Evolutionary conservation across 2,329 filamentous ascomycete genomes (phyloP).

Genomic region (Cadophora sp.): DNA sequence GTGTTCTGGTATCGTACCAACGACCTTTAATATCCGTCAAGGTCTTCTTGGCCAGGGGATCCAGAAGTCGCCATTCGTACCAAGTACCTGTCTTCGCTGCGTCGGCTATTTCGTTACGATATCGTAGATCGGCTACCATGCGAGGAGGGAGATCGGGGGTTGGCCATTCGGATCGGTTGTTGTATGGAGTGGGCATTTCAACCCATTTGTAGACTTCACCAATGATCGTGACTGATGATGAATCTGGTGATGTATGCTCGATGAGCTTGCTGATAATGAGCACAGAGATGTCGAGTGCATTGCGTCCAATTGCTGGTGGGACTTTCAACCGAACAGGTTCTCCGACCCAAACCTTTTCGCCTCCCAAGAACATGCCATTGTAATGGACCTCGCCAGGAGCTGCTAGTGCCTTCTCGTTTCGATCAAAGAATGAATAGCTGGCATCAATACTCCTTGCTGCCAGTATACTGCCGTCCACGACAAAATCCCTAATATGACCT

Average conservation of each 20-base stretch:
- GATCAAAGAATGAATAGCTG: constrained; percentile 59
- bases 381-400: constrained; percentile 52
- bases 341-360: constrained; percentile 65
- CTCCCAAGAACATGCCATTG: constrained; percentile 61
- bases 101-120: constrained; percentile 57
- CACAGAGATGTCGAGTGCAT: constrained; percentile 50
- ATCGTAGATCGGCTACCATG: constrained; percentile 44
- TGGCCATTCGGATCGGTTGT: constrained; percentile 46
- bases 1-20: constrained; percentile 63
- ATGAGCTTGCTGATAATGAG: constrained; percentile 50
- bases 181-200: constrained; percentile 46
- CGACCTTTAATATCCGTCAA: constrained; percentile 61
- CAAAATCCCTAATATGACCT: constrained; percentile 53
- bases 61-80: constrained; percentile 43
- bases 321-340: constrained; percentile 59
- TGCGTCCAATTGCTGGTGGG: constrained; percentile 30
- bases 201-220: constrained; percentile 60
- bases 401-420: constrained; percentile 48
- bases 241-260: constrained; percentile 37
- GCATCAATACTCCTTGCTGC: constrained; percentile 61
- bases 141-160: constrained; percentile 55
- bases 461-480: constrained; percentile 63
- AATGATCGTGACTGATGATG: constrained; percentile 48
- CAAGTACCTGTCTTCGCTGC: constrained; percentile 37
- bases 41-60: constrained; percentile 40